Evolutionary conservation across 1,284 basidiomycete species (phyloP).

Genomic region (Volvariella volvacea): DNA sequence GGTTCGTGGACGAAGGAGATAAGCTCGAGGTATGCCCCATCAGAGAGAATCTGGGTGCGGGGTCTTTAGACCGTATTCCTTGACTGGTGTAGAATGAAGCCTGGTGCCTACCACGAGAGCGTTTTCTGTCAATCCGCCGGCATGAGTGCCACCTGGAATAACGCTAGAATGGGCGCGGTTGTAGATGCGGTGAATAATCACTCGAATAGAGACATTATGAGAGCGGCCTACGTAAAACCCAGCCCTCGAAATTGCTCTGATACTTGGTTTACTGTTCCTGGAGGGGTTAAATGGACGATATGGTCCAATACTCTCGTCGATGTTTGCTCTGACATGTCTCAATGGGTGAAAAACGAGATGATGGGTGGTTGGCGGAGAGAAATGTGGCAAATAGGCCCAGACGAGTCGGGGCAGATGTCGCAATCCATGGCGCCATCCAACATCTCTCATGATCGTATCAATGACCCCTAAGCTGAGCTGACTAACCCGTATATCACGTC

Average conservation of each 20-base stretch:
- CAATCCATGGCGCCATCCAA: no score
- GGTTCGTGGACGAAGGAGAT: conserved; percentile 53
- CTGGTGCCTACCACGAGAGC: conserved; percentile 45
- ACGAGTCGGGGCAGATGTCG: no score
- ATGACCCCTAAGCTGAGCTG: no score
- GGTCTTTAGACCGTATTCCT: neutral
- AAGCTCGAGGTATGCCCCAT: conserved; percentile 62
- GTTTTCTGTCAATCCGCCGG: conserved; percentile 56
- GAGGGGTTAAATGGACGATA: conserved; percentile 61
- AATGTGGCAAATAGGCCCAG: no score
- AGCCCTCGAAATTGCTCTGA: conserved; percentile 47
- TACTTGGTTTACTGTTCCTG: conserved; percentile 46
- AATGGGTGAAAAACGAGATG: no score
- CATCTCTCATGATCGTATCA: no score
- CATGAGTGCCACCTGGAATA: conserved; percentile 54
- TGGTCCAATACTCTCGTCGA: conserved; percentile 56
- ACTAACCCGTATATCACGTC: no score
- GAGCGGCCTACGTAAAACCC: conserved; percentile 61
- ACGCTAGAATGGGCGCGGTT: no score
- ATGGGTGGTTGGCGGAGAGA: no score
- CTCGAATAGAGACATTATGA: no score
- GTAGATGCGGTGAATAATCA: no score
- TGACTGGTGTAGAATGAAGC: neutral
- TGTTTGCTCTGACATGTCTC: conserved; percentile 4
- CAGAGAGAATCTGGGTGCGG: conserved; percentile 40